These are phyloP conservation scores for Salinomyces thailandicus DNA, from an alignment of 2,329 filamentous ascomycete species.

Conservation along the genomic window DNA sequence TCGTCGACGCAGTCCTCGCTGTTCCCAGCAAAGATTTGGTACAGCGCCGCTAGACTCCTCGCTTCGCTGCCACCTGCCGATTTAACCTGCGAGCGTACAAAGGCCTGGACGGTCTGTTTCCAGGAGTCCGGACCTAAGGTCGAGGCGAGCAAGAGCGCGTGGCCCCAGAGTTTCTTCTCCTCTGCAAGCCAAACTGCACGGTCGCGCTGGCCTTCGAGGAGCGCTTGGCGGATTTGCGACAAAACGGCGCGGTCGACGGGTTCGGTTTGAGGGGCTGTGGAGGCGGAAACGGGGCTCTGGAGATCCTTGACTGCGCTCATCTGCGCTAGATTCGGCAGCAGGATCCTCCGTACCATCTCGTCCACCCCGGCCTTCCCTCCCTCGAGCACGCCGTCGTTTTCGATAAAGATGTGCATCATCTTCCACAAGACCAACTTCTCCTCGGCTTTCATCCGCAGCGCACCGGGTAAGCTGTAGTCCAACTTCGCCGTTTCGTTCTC, in stretches of 20 bases:
- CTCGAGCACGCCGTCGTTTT: constrained; percentile 75
- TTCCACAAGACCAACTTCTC: constrained; percentile 85
- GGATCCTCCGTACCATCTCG: constrained; percentile 61
- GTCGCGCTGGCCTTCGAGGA: constrained; percentile 74
- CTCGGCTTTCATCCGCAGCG: constrained; percentile 58
- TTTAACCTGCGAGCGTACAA: constrained; percentile 92
- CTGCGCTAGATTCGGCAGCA: constrained; percentile 50
- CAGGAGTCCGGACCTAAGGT: constrained; percentile 66
- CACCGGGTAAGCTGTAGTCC: constrained; percentile 42
- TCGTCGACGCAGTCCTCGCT: constrained; percentile 91
- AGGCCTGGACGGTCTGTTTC: constrained; percentile 90
- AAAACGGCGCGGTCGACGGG: constrained; percentile 58
- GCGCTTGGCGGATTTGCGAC: constrained; percentile 59
- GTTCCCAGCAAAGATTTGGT: constrained; percentile 89
- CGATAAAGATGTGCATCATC: constrained; percentile 67
- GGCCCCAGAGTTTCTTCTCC: constrained; percentile 89
- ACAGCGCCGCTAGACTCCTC: constrained; percentile 80
- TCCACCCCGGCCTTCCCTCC: constrained; percentile 55
- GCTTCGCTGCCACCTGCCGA: constrained; percentile 58
- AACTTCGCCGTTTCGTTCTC: constrained; percentile 36
- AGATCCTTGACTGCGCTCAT: constrained; percentile 28
- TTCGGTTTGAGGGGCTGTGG: constrained; percentile 51
- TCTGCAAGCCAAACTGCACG: constrained; percentile 89
- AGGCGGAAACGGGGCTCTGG: constrained; percentile 22
- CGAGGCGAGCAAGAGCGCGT: constrained; percentile 83